phyloP scores from a whole-genome alignment of 352 stramenopile species.

The Phytopythium cucurbitacearum region DNA sequence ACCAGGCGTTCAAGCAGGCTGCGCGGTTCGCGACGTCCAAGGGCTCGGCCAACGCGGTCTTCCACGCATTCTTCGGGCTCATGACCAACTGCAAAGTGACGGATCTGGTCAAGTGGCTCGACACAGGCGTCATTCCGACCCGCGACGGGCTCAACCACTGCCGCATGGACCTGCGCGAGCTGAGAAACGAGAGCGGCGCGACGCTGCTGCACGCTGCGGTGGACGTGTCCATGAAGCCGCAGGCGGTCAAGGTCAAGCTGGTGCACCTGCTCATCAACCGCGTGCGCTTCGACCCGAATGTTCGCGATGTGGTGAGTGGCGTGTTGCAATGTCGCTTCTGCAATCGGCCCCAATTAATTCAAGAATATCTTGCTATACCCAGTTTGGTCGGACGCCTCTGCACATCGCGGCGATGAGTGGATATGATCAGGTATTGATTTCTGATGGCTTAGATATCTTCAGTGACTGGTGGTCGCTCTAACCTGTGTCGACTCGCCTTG shows the following conservation, averaged over 20 bases:
- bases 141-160: slow-evolving; percentile 74
- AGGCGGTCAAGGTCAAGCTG: slow-evolving; percentile 66
- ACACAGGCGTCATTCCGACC: slow-evolving; percentile 74
- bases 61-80: slow-evolving; percentile 78
- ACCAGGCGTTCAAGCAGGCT: slow-evolving; percentile 51
- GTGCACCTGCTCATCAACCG: slow-evolving; percentile 59
- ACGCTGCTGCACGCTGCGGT: slow-evolving; percentile 69
- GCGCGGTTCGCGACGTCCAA: slow-evolving; percentile 63
- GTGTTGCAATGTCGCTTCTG: background rate
- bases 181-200: slow-evolving; percentile 63
- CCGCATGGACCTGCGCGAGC: slow-evolving; percentile 43
- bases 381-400: slow-evolving; percentile 71
- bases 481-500: background rate
- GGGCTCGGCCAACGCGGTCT: slow-evolving; percentile 62
- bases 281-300: slow-evolving; percentile 71
- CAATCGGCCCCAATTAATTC: background rate
- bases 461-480: background rate
- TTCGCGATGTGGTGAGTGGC: slow-evolving; percentile 45
- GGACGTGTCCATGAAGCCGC: slow-evolving; percentile 55
- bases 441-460: background rate
- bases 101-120: slow-evolving; percentile 49
- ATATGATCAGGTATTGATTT: slow-evolving; percentile 36
- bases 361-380: slow-evolving; percentile 3
- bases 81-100: slow-evolving; percentile 48
- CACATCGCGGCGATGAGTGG: slow-evolving; percentile 72